A percentile compares a stretch with the other conserved stretches of the same genome.
These are phyloP conservation scores for Ascochyta fabae DNA, from an alignment of 2,329 filamentous ascomycete species.

Conservation along the genomic window DNA sequence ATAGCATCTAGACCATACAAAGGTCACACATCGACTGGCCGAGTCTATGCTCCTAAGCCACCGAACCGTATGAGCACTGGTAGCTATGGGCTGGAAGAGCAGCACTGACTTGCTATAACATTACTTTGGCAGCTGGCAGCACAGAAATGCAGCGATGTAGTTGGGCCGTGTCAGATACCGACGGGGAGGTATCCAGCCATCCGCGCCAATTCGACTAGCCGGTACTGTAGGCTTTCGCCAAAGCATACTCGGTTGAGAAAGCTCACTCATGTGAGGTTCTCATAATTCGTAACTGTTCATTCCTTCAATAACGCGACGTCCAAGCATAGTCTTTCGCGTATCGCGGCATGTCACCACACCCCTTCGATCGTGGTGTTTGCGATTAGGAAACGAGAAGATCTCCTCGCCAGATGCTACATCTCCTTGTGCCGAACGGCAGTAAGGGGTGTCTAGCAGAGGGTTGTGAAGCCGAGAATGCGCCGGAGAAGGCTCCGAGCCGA, in stretches of 20 bases:
- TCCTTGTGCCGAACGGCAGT: not conserved
- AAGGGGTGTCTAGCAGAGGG: not conserved
- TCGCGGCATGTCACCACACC: conserved; percentile 7
- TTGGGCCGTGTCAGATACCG: not conserved
- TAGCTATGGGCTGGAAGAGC: not conserved
- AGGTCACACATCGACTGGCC: not conserved
- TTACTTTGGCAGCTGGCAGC: not conserved
- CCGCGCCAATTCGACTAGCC: not conserved
- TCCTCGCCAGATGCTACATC: conserved; percentile 12
- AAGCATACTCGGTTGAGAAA: not conserved
- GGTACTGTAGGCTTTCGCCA: not conserved
- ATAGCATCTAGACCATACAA: not conserved
- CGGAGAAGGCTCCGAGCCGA: not conserved
- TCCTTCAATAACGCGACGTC: conserved; percentile 1
- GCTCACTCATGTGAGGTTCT: not conserved
- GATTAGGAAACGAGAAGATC: conserved; percentile 1
- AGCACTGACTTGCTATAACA: not conserved
- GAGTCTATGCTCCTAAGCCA: not conserved
- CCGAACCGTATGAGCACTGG: not conserved
- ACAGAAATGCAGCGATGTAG: not conserved
- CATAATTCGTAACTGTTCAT: not conserved
- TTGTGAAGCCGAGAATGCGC: conserved; percentile 5
- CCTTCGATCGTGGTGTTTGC: not conserved
- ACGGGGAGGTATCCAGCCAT: not conserved
- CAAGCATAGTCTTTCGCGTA: conserved; percentile 3